Evolutionary conservation across 768 basidiomycete genomes (phyloP), one percentile per base, ranked within the genome.

Genomic region (Suillus hirtellus): DNA sequence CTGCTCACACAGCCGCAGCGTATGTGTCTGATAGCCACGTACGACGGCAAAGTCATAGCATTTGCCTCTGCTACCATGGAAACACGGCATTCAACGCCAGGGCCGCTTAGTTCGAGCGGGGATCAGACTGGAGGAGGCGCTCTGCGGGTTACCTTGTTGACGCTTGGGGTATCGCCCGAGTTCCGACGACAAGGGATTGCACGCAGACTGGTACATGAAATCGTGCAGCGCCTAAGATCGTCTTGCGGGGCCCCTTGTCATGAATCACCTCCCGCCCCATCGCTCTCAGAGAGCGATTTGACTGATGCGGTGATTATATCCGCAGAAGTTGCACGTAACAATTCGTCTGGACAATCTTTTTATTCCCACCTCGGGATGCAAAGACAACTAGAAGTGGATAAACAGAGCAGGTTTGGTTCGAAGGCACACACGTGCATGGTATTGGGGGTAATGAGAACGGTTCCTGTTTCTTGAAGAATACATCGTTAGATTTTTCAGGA

Each of bases 181-280:
- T 75, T 72, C 50, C 74, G 60, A 37, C 71, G 75, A 14, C 66
- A 31, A 46, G 74, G 74, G 5, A 69, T 76, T 14, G 74, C 75
- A 11, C 72, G 72, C 11, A 61, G 68, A 2, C 72, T 75, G 1
- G 75, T 75, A 21, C 72, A 68, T 40, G 65, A 64, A 40, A 69
- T 75, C 35, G 65, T 75, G 10, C 73, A 68, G 21, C 72, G 66
- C 56, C 59, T 75, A 12, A 64, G 75, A 5, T 68, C 62, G 7
- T 66, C 52, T 2, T 21, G 49, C 27, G 24, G n/a, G 17, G n/a
- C 19, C 21, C 64, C 38, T 19, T 40, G 35, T 1, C 19, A 27
- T 49, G 43, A 27, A 5, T 19, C 58, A 34, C 14, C 21, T 35
- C 40, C 60, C 1, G 61, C 66, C 37, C 27, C 34, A 15, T 38